Evolutionary conservation across 2,329 filamentous ascomycete genomes (phyloP), one percentile per base, ranked within the genome.

Genomic region (Sarocladium brachiariae): DNA sequence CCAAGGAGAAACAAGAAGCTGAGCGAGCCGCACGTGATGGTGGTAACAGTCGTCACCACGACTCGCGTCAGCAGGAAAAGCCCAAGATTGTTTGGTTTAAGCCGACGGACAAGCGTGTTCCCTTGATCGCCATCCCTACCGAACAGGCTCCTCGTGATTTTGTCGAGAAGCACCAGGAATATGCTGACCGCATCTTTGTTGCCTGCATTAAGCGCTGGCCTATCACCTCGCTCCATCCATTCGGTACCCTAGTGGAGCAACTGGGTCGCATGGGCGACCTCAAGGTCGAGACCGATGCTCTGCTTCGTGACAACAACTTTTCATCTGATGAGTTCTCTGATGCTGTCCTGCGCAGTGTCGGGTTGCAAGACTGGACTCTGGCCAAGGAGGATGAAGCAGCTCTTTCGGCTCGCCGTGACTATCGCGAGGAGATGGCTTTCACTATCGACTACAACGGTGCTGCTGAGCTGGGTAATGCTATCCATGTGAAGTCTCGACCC

Each of bases 31-130:
- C 91, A 59, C 85, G 92, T 59, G 92, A 97, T 65, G 92, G 91
- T 55, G 78, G 75, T 57, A 78, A 79, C 56, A 71, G 73, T 50
- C 84, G 86, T 55, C 80, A 84, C 50, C 84, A 93, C 57, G 88
- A 91, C 54, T 84, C 86, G 57, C 88, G 91, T 50, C 68, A 70
- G 50, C 90, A 95, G 65, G 93, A 99, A 57, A 96, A 96, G 72
- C 93, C 93, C 56, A 99, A 99, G 83, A 99, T 99, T 70, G 93
- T 99, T 37, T 99, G 93, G 93, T 99, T 99, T 76, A 99, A 99
- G 77, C 93, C 93, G 52, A 99, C 93, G 1, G 93, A 99, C 72
- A 97, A 99, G 80, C 89, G 93, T 64, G 93, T 99, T 45, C 93
- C 93, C 47, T 77, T 99, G 57, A 99, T 99, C 68, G 93, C 93